Evolutionary conservation across 2,329 filamentous ascomycete genomes (phyloP).

Genomic region (Calonectria ilicicola): DNA sequence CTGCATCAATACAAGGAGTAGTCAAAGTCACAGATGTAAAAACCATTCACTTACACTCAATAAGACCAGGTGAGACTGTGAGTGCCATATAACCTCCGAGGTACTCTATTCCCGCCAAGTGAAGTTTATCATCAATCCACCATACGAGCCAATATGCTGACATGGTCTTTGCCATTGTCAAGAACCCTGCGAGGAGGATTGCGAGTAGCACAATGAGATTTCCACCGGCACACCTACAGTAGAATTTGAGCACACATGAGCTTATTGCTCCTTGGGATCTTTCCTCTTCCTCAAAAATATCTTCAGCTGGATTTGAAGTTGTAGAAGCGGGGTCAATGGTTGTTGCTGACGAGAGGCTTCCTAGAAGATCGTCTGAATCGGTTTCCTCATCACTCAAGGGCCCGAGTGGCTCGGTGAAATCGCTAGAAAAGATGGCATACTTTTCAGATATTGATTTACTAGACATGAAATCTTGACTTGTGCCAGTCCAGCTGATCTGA

Average conservation of each 20-base stretch:
- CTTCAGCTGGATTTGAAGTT: not conserved
- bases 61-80: not conserved
- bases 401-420: not conserved
- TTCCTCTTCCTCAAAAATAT: not conserved
- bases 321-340: not conserved
- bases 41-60: not conserved
- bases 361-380: not conserved
- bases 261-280: not conserved
- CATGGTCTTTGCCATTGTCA: not conserved
- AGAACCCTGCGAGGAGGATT: not conserved
- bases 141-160: not conserved
- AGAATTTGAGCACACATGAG: not conserved
- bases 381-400: not conserved
- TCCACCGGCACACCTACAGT: not conserved
- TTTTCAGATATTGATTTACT: not conserved
- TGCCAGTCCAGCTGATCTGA: not conserved
- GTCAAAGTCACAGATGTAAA: not conserved
- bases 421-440: not conserved
- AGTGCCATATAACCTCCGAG: not conserved
- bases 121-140: not conserved
- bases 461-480: not conserved
- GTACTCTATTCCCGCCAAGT: not conserved
- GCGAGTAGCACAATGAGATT: not conserved
- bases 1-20: not conserved
- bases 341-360: not conserved